These are phyloP conservation scores for Colletotrichum theobromicola DNA, from an alignment of 2,329 filamentous ascomycete genomes.

Conservation along the genomic window DNA sequence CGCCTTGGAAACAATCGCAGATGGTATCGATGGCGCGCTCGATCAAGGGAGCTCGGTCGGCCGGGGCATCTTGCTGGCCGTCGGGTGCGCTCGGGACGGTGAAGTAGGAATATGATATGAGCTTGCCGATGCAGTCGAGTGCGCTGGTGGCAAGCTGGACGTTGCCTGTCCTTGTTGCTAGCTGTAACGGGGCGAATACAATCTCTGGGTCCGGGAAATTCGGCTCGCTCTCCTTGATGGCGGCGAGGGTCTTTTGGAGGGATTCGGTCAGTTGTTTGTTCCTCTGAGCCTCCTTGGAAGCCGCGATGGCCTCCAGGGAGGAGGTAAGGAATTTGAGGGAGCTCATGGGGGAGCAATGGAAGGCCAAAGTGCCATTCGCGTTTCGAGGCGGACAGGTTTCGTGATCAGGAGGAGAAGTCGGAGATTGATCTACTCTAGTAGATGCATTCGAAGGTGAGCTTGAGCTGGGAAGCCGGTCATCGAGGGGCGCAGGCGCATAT, in stretches of 20 bases:
- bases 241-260: conserved; percentile 79
- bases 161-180: conserved; percentile 87
- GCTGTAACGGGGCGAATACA: conserved; percentile 87
- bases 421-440: neutral
- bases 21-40: conserved; percentile 98
- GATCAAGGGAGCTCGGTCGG: conserved; percentile 81
- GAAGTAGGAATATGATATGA: conserved; percentile 99
- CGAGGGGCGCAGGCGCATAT: conserved; percentile 21
- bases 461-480: conserved; percentile 10
- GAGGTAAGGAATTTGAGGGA: conserved; percentile 96
- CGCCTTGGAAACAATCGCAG: conserved; percentile 98
- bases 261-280: conserved; percentile 85
- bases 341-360: conserved; percentile 71
- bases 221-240: conserved; percentile 84
- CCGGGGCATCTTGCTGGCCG: conserved; percentile 26
- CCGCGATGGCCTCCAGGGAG: conserved; percentile 88
- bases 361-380: conserved; percentile 50
- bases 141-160: conserved; percentile 87
- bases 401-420: neutral
- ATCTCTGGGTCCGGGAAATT: conserved; percentile 87
- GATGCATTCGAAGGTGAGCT: conserved; percentile 2
- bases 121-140: conserved; percentile 96
- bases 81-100: conserved; percentile 67
- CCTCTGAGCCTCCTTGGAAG: conserved; percentile 88
- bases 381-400: neutral